Conservation (phyloP, 108 stramenopile species). For the Cyclotella atomus region DNA sequence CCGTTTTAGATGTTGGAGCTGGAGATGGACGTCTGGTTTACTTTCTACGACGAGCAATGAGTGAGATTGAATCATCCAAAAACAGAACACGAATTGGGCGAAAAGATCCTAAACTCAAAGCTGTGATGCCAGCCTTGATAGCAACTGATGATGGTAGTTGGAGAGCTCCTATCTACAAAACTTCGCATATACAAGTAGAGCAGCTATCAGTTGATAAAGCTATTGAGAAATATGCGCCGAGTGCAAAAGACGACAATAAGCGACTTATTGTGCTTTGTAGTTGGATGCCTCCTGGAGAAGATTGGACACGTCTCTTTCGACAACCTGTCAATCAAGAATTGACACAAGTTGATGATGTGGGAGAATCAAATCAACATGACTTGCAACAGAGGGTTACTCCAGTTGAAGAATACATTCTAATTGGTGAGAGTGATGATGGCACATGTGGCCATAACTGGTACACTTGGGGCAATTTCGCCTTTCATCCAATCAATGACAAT, state of each 20-base stretch:
- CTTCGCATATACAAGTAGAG: conserved; percentile 54
- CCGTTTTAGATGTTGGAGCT: conserved; percentile 82
- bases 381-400: too few species aligned
- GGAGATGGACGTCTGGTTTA: conserved; percentile 81
- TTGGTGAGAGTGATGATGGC: conserved; percentile 87
- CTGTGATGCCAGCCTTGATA: conserved; percentile 47
- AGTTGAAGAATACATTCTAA: conserved; percentile 84
- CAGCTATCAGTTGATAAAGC: conserved; percentile 56
- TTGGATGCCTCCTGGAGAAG: conserved; percentile 86
- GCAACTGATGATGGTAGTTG: conserved; percentile 86
- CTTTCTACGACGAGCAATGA: conserved; percentile 59
- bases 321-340: not conserved
- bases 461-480: conserved; percentile 79
- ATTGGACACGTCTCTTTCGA: conserved; percentile 81
- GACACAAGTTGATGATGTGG: not conserved
- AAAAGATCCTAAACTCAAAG: not conserved
- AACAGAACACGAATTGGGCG: not conserved
- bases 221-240: conserved; percentile 59
- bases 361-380: not conserved
- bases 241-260: conserved; percentile 14
- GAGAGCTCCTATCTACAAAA: conserved; percentile 52
- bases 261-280: conserved; percentile 74
- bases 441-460: conserved; percentile 82
- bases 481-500: conserved; percentile 12
- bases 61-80: conserved; percentile 21